Conservation (phyloP, 2,329 filamentous ascomycete species). For the Xylaria sp. region DNA sequence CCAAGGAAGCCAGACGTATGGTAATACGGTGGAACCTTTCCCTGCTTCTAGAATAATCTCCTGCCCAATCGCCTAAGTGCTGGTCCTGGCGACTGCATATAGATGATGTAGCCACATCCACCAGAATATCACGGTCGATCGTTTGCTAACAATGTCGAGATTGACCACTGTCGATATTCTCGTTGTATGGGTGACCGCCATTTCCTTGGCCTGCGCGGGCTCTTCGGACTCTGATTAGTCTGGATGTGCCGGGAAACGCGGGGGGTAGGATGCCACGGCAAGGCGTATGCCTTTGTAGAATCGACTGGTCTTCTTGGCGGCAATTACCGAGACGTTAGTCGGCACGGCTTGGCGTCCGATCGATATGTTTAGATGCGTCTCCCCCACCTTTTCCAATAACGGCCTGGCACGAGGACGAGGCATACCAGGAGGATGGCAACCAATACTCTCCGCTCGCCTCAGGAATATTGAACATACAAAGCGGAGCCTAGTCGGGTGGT, state of each 20-base stretch:
- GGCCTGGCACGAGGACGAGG: conserved; percentile 11
- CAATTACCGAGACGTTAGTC: conserved; percentile 35
- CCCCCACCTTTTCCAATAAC: conserved; percentile 18
- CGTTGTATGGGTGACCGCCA: not conserved
- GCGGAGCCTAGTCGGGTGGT: conserved; percentile 25
- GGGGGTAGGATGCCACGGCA: conserved; percentile 11
- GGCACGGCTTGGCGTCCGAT: conserved; percentile 28
- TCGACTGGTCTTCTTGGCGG: conserved; percentile 27
- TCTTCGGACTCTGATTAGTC: conserved; percentile 20
- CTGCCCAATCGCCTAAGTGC: not conserved
- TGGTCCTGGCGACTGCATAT: conserved; percentile 17
- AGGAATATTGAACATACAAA: conserved; percentile 3
- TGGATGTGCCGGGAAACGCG: conserved; percentile 16
- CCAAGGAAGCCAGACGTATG: conserved; percentile 13
- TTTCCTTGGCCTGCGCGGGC: conserved; percentile 15
- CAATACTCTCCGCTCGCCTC: conserved; percentile 9
- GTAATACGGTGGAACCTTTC: conserved; percentile 14
- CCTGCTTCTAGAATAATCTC: conserved; percentile 26
- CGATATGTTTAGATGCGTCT: conserved; percentile 19
- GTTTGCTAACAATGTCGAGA: conserved; percentile 5
- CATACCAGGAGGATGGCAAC: conserved; percentile 11
- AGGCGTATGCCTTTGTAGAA: conserved; percentile 16
- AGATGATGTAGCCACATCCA: not conserved
- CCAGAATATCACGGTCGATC: conserved; percentile 5
- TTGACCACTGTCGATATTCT: not conserved